Base-by-base conservation (phyloP, 2,329 filamentous ascomycete genomes). In the Polytolypa hystricis region DNA sequence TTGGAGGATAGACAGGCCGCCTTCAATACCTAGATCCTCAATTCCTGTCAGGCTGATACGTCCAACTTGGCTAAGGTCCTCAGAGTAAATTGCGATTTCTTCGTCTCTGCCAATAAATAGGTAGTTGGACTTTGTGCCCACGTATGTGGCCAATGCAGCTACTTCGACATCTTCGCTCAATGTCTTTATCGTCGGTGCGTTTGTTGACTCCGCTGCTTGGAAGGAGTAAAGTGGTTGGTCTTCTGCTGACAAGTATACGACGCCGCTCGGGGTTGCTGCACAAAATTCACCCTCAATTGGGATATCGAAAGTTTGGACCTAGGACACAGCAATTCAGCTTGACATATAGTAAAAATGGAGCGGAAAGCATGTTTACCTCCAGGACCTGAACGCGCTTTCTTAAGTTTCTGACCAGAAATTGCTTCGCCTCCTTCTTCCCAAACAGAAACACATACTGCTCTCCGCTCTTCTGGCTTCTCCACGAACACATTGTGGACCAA, bases 401-500 rank as follows among this genome's bases (percentile, higher is more conserved):
- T 0, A 21, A 44, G 15, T 50, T 42, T 4, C 60, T 53, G 4
- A 67, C 31, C 0, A 69, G 50, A 9, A 63, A 55, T 15, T 67
- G 56, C 8, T 60, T 49, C 1, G 50, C 58, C 26, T 60, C 47
- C 0, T 43, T 50, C 46, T 69, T 69, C 4, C 65, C 65, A 38
- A 69, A 67, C 8, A 69, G 45, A 41, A 58, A 69, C 3, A 69
- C 34, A 38, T 69, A 69, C 21, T 62, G 53, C 28, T 64, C 61
- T 2, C 57, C 58, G 12, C 56, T 62, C 12, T 46, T 21, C 14
- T 19, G 47, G 35, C 59, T 65, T 42, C 54, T 62, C 65, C 64
- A 69, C 7, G 55, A 49, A 45, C 67, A 70, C 4, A 69, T 44
- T 1, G 65, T 59, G 10, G 65, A 67, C 62, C 66, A 69, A 42